Percentiles rank a stretch among this genome's conserved stretches.
Conservation (phyloP, 148 eudicot genomes). For the Chenopodium album region DNA sequence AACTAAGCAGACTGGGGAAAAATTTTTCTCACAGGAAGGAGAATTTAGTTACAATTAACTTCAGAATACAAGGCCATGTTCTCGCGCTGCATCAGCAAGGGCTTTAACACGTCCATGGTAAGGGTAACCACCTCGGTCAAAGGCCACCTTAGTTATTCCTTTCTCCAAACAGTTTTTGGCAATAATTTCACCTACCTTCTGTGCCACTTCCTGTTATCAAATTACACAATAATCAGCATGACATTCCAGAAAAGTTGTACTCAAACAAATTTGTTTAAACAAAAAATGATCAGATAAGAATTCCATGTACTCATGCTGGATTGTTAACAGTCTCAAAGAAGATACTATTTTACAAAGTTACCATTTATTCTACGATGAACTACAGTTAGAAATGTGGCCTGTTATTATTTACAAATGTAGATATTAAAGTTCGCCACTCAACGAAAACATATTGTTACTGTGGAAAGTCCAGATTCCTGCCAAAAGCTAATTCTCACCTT, state of each 20-base stretch:
- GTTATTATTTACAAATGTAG: no score
- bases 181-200: constrained; percentile 62
- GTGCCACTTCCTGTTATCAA: constrained; percentile 58
- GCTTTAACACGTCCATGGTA: constrained; percentile 82
- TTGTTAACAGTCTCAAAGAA: neutral
- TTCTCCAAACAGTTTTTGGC: constrained; percentile 71
- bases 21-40: neutral
- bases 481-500: neutral
- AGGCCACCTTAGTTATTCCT: constrained; percentile 73
- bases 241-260: constrained; percentile 2
- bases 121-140: constrained; percentile 79
- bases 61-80: constrained; percentile 67
- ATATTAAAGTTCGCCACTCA: no score
- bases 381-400: no score
- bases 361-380: no score
- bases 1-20: constrained; percentile 10
- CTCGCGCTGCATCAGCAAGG: constrained; percentile 76
- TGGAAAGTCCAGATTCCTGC: neutral
- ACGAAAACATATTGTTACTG: no score
- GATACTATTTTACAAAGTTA: no score
- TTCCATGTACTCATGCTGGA: neutral
- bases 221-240: neutral
- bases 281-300: neutral
- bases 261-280: no score
- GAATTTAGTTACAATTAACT: constrained; percentile 14